Evolutionary conservation across 1,139 yeast genomes (phyloP).

Genomic region (Debaryomyces udenii): DNA sequence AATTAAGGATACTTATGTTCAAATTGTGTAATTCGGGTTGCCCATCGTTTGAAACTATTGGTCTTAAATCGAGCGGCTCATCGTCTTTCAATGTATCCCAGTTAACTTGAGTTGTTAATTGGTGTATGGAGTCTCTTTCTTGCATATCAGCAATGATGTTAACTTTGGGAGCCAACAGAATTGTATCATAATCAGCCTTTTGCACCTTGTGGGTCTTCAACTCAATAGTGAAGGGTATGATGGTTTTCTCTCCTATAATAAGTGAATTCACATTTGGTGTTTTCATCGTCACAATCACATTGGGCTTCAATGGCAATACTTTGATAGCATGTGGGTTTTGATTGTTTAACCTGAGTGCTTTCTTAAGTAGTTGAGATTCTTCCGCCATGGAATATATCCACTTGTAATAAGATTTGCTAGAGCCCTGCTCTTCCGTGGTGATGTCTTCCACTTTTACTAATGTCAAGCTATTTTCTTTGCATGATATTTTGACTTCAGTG

Average conservation of each 20-base stretch:
- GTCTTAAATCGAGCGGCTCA: constrained; percentile 33
- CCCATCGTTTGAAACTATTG: constrained; percentile 16
- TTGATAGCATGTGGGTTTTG: constrained; percentile 14
- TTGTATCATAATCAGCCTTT: constrained; percentile 21
- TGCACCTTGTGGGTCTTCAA: constrained; percentile 20
- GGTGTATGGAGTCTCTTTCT: constrained; percentile 17
- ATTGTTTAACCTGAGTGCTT: constrained; percentile 11
- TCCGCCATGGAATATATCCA: neutral
- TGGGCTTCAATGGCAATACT: constrained; percentile 28
- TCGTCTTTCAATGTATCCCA: constrained; percentile 49
- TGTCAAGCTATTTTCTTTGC: constrained; percentile 7
- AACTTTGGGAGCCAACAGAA: constrained; percentile 26
- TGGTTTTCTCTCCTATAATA: constrained; percentile 34
- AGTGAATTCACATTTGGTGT: constrained; percentile 14
- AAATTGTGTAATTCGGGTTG: constrained; percentile 20
- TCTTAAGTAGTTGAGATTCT: neutral
- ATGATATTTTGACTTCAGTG: constrained; percentile 12
- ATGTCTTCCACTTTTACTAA: constrained; percentile 15
- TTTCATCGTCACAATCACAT: constrained; percentile 17
- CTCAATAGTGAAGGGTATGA: constrained; percentile 24
- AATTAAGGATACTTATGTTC: constrained; percentile 31
- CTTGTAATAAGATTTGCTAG: neutral
- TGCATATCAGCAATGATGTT: constrained; percentile 21
- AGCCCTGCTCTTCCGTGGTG: neutral
- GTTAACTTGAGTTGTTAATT: constrained; percentile 27